Base-by-base conservation (phyloP, 75 land plant species). In the Chamaecyparis obtusa region DNA sequence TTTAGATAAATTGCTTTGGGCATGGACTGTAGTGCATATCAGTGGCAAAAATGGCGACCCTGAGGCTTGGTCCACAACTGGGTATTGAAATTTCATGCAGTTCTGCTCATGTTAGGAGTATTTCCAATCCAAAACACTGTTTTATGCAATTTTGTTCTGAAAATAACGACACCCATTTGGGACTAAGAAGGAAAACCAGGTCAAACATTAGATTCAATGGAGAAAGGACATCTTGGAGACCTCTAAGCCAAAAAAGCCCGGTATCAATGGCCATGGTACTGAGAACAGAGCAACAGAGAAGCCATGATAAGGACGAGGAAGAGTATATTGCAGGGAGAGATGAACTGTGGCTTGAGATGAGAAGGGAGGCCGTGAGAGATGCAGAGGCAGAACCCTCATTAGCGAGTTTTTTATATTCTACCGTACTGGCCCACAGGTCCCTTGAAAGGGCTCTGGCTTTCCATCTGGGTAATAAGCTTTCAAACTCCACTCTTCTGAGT, bases 391-490 rank as follows among this genome's bases (percentile, higher is more conserved):
- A 97, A 91, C 96, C 97, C 30, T 89, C 92, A 2, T 89, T 96
- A 41, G 99, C 97, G 24, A 94, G 95, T 89, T 95, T 90, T 92
- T 89, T 95, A 83, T 93, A 92, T 88, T 92, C 96, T 35, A 93
- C 99, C 71, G 92, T 97, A 79, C 91, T 97, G n/a, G 92, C 97
- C 15, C 99, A 97, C 89, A 90, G 95, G 3, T 93, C 97, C 2
- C 89, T 97, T 60, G 93, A 91, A 56, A 88, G 94, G 9, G 92
- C 99, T 49, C 91, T 97, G 30, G 93, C 99, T 24, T 97, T 95
- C 89, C 96, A 95, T 86, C 88, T 97, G 57, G 99, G 96, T 10
- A 97, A 96, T 92, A 96, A 96, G 87, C 95, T 97, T 83, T 94
- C 93, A 74, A 94, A 93, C 77, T 90, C 95, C 76, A 96, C 97